Evolutionary conservation across 768 basidiomycete species (phyloP), one percentile per base, ranked within the genome.

Genomic region (Mrakia gelida): DNA sequence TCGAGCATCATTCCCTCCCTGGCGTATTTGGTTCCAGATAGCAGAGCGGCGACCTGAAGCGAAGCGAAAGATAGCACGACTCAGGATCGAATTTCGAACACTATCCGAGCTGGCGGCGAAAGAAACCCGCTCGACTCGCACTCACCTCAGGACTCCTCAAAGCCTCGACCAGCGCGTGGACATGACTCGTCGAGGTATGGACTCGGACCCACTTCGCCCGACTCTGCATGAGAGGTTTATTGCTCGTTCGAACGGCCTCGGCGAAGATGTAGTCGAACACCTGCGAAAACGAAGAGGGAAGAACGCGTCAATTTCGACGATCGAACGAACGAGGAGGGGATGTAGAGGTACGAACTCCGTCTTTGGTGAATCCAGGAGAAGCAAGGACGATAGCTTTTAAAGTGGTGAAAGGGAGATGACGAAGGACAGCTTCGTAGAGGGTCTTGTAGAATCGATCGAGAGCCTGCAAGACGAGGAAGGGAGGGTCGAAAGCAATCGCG

Each of bases 361-460:
- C 97, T 82, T 92, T 88, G 10, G 95, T 91, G 91, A 98, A 99
- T 0, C 97, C 97, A 11, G 97, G 97, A 80, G 93, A 95, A 8
- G 97, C 97, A 82, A 99, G 92, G 68, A 99, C 93, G 81, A 99
- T 93, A 3, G 92, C 96, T 63, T 91, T 91, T 62, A 98, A 86
- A 79, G 88, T 90, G 30, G 88, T 86, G 81, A 90, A 97, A 4
- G 97, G 95, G 80, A 99, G 92, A 83, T 98, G 94, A 26, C 96
- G 89, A 7, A 94, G 84, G 81, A 98, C 92, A 0, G 93, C 89
- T 34, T 94, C 89, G 82, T 92, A 98, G 2, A 98, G 85, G 18
- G 90, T 89, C n/a, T 88, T 86, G 82, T 95, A 92, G 85, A 95
- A 99, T 80, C 88, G 92, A 23, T 86, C 82, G 83, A 96, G 87